Evolutionary conservation across 108 stramenopile species (phyloP), one percentile per base, ranked within the genome.

Genomic region (Nitzschia inconspicua): DNA sequence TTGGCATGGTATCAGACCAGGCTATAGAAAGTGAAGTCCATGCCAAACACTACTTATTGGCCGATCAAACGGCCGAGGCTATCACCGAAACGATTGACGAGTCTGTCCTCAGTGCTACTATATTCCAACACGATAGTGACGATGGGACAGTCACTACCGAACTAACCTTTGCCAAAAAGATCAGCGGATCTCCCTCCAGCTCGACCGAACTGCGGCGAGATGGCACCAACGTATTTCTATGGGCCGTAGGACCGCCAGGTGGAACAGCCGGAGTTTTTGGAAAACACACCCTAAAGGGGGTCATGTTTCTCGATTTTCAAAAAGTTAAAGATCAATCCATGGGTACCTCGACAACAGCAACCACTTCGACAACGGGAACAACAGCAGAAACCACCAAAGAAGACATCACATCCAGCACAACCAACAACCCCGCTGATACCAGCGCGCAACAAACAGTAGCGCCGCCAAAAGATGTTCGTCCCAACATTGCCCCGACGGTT

Each of bases 191-290:
- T 1, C 18, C 16, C 8, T 16, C 24, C 6, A 32, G 18, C 0
- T 31, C 54, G 18, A 47, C 28, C 2, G 35, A 53, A 29, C 39
- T 69, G 26, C 60, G 61, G 26, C 34, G 39, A 6, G 61, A 51
- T 13, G 68, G 68, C 3, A 39, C 20, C 13, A 69, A 69, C 42
- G 44, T 63, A 11, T 62, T 69, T 37, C 26, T 69, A 6, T 69
- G 50, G 49, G 70, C 59, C 28, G 44, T 57, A 9, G 70, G 62
- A 10, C 52, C 70, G 24, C 47, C 63, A 2, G 47, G 20, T 22
- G 62, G 61, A 42, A 52, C 23, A 0, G 40, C 19, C 20, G 23
- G 30, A 42, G 47, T 34, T 2, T 27, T 58, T 13, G 57, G 41
- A 2, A 43, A 58, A 44, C 57, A 58, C 23, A 14, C 54, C 22